Conservation (phyloP, 139 green algal genomes). For the Volvox reticuliferus region DNA sequence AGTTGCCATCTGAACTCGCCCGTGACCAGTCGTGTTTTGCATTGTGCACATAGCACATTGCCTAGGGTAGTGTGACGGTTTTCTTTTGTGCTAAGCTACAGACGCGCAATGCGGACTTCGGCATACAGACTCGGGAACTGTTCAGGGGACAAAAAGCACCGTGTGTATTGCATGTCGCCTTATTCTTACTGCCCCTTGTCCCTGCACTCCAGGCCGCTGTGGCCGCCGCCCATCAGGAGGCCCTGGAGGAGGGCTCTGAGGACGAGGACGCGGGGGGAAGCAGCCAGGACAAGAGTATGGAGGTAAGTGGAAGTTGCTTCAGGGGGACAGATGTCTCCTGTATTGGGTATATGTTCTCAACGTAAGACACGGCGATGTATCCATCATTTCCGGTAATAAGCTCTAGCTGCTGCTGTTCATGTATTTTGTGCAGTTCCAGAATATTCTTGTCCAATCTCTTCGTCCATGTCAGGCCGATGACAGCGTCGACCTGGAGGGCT, state of each 20-base stretch:
- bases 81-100: too few relatives aligned
- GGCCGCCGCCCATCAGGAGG: constrained; percentile 8
- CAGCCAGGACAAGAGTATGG: constrained; percentile 24
- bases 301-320: neutral
- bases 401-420: neutral
- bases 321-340: too few relatives aligned
- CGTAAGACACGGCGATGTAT: neutral
- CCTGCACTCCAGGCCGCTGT: neutral
- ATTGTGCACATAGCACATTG: too few relatives aligned
- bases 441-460: too few relatives aligned
- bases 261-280: neutral
- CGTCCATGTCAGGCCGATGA: constrained; percentile 28
- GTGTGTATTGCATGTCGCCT: neutral
- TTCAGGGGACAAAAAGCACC: neutral
- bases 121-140: too few relatives aligned
- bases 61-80: too few relatives aligned
- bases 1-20: neutral
- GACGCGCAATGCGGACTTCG: too few relatives aligned
- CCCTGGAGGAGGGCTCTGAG: neutral
- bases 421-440: too few relatives aligned
- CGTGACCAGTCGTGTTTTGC: too few relatives aligned
- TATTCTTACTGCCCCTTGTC: neutral
- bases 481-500: constrained; percentile 5
- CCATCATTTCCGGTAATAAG: neutral
- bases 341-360: neutral